These are phyloP conservation scores for Macrophomina pseudophaseolina DNA, from an alignment of 2,329 filamentous ascomycete genomes.

Conservation along the genomic window DNA sequence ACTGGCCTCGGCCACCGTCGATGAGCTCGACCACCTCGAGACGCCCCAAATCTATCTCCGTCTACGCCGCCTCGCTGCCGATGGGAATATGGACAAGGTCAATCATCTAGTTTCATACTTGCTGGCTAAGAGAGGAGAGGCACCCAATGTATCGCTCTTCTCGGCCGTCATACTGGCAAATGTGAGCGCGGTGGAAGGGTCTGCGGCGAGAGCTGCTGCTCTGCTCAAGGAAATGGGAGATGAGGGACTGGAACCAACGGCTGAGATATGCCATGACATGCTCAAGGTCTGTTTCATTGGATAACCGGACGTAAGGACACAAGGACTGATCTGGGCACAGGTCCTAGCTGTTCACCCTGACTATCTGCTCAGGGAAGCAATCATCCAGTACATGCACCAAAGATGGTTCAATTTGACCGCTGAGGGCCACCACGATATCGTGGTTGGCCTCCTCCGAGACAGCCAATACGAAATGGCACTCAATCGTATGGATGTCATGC, in stretches of 20 bases:
- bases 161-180: constrained; percentile 77
- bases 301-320: neutral
- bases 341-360: constrained; percentile 84
- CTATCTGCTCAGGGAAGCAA: constrained; percentile 72
- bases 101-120: constrained; percentile 44
- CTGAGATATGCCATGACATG: constrained; percentile 71
- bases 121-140: constrained; percentile 60
- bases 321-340: constrained; percentile 1
- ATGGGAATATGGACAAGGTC: constrained; percentile 40
- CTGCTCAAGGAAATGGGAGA: constrained; percentile 76
- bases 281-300: constrained; percentile 60
- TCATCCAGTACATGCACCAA: constrained; percentile 75
- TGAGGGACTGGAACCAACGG: constrained; percentile 66
- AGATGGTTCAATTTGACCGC: constrained; percentile 71
- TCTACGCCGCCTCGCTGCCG: neutral
- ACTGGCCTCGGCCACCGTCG: neutral
- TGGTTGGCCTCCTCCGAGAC: constrained; percentile 78
- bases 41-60: neutral
- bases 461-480: constrained; percentile 82
- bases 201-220: constrained; percentile 64
- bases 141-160: constrained; percentile 67
- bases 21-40: neutral
- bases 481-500: constrained; percentile 70
- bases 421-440: constrained; percentile 68
- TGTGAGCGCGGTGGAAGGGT: constrained; percentile 66